Percentiles rank a stretch among this genome's conserved stretches.
Conservation (phyloP, 2,329 filamentous ascomycete species). For the Rachicladosporium sp. region DNA sequence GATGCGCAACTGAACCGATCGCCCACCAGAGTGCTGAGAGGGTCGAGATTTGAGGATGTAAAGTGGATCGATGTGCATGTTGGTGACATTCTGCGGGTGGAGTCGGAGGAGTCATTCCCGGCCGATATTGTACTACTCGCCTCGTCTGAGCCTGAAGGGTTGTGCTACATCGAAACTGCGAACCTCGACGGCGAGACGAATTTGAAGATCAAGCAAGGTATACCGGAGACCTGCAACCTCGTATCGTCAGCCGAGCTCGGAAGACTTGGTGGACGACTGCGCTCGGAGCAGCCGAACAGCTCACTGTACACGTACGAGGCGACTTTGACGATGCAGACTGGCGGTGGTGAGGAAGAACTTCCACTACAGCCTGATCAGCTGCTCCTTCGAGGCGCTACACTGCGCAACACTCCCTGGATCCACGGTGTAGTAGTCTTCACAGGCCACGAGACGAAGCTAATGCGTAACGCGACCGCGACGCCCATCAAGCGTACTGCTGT, state of each 20-base stretch:
- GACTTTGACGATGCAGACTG: conserved; percentile 78
- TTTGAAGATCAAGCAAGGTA: conserved; percentile 93
- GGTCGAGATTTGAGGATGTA: conserved; percentile 70
- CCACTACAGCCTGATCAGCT: conserved; percentile 85
- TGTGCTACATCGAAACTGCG: conserved; percentile 97
- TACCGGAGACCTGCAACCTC: conserved; percentile 79
- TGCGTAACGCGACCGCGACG: conserved; percentile 93
- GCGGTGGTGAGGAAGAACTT: conserved; percentile 86
- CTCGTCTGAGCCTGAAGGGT: conserved; percentile 89
- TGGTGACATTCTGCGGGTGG: conserved; percentile 82
- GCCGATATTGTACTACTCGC: conserved; percentile 86
- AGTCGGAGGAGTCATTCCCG: conserved; percentile 90
- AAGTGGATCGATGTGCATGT: conserved; percentile 92
- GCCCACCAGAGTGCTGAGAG: conserved; percentile 69
- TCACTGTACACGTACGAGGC: conserved; percentile 98
- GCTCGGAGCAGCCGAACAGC: conserved; percentile 95
- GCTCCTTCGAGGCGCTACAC: conserved; percentile 78
- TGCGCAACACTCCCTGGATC: conserved; percentile 94
- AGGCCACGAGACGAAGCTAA: conserved; percentile 95
- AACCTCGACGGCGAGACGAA: conserved; percentile 98
- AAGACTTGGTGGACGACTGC: conserved; percentile 70
- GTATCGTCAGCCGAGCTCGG: conserved; percentile 84
- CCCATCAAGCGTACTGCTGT: conserved; percentile 97
- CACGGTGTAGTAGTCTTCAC: conserved; percentile 95
- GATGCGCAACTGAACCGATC: conserved; percentile 82